A percentile compares a stretch with the other conserved stretches of the same genome.
Conservation (phyloP, 2,329 filamentous ascomycete species). For the Microascus cirrosus region DNA sequence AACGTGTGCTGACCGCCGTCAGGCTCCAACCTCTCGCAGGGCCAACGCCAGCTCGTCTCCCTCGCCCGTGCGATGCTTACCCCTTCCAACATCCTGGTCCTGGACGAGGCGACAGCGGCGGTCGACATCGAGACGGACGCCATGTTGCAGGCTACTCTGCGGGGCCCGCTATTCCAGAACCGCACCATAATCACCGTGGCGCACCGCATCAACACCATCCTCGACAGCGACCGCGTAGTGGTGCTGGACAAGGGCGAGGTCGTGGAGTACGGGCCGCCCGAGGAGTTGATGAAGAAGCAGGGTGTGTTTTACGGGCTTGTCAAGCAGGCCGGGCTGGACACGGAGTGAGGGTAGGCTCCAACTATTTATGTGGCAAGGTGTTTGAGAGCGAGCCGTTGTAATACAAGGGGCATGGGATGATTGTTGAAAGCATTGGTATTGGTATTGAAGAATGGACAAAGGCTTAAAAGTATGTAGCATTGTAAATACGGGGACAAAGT, state of each 20-base stretch:
- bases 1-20: slow-evolving; percentile 6
- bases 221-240: slow-evolving; percentile 79
- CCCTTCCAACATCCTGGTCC: slow-evolving; percentile 90
- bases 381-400: not conserved
- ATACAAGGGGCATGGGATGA: not conserved
- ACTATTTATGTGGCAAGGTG: not conserved
- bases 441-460: too few relatives aligned
- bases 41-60: slow-evolving; percentile 88
- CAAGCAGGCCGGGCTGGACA: slow-evolving; percentile 71
- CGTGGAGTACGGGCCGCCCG: slow-evolving; percentile 83
- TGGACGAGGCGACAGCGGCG: slow-evolving; percentile 88
- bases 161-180: slow-evolving; percentile 64
- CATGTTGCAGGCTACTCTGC: slow-evolving; percentile 52
- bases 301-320: slow-evolving; percentile 85
- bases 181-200: slow-evolving; percentile 97
- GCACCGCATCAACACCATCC: slow-evolving; percentile 95
- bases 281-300: slow-evolving; percentile 60
- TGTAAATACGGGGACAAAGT: too few relatives aligned
- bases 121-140: slow-evolving; percentile 60
- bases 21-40: slow-evolving; percentile 92
- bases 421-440: too few relatives aligned
- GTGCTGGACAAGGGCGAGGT: slow-evolving; percentile 87
- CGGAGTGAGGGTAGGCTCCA: slow-evolving; percentile 17
- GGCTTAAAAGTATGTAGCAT: too few relatives aligned
- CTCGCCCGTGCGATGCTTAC: slow-evolving; percentile 88